Evolutionary conservation across 192 early-diverging fungal genomes (phyloP).

Genomic region (Kickxella alabastrina): DNA sequence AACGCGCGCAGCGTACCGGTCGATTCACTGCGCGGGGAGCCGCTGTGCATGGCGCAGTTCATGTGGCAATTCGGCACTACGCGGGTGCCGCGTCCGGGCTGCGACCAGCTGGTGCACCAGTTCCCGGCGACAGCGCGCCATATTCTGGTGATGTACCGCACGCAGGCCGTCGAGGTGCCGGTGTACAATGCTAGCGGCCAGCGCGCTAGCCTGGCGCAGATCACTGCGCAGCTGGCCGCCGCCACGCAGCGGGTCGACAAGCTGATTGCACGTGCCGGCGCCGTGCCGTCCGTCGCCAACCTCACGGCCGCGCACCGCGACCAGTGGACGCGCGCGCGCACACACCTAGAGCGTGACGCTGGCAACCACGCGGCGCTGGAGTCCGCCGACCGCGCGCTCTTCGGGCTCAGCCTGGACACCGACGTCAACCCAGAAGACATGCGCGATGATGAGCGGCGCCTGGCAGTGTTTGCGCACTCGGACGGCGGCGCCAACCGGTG

Average conservation of each 20-base stretch:
- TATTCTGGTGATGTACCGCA: conserved; percentile 79
- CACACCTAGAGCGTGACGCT: conserved; percentile 40
- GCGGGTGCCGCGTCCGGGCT: conserved; percentile 63
- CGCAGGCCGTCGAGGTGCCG: conserved; percentile 80
- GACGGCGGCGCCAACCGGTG: conserved; percentile 80
- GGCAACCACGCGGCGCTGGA: conserved; percentile 58
- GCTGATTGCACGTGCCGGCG: background rate
- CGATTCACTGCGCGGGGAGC: conserved; percentile 64
- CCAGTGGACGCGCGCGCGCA: conserved; percentile 70
- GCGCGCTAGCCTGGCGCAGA: conserved; percentile 54
- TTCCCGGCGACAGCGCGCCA: conserved; percentile 75
- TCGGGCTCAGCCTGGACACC: conserved; percentile 83
- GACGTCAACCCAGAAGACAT: conserved; percentile 57
- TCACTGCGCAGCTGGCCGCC: conserved; percentile 30
- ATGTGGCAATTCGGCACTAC: conserved; percentile 79
- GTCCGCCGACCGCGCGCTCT: conserved; percentile 74
- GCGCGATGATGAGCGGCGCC: conserved; percentile 59
- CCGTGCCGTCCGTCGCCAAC: conserved; percentile 6
- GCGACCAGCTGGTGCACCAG: conserved; percentile 68
- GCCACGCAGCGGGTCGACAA: conserved; percentile 21
- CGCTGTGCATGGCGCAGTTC: conserved; percentile 96
- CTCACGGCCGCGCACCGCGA: conserved; percentile 62
- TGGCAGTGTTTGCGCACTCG: conserved; percentile 77
- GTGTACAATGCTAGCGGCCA: conserved; percentile 66
- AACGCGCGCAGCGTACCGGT: conserved; percentile 62